These are phyloP conservation scores for Udeniomyces megalosporus DNA, from an alignment of 768 basidiomycete species.

Conservation along the genomic window DNA sequence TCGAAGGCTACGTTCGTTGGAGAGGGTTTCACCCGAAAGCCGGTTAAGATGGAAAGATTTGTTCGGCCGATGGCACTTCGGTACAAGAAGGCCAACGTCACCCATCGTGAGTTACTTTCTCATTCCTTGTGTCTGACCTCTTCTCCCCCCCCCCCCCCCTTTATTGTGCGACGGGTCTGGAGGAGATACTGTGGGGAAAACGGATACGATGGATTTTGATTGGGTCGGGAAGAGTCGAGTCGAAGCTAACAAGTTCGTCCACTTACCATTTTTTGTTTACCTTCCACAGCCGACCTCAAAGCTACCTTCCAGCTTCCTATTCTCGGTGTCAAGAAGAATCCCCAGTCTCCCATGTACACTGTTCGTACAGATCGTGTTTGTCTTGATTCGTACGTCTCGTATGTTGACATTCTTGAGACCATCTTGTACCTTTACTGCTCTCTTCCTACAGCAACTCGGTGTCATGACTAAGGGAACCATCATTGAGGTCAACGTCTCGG, in stretches of 20 bases:
- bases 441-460: constrained; percentile 47
- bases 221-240: not conserved
- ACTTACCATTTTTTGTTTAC: not conserved
- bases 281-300: constrained; percentile 65
- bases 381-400: not conserved
- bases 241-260: not conserved
- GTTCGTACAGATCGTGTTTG: constrained; percentile 16
- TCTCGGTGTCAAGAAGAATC: constrained; percentile 96
- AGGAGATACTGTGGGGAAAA: too few species aligned
- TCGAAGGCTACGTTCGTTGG: constrained; percentile 99
- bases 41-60: constrained; percentile 97
- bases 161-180: too few species aligned
- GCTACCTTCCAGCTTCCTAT: constrained; percentile 98
- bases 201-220: too few species aligned
- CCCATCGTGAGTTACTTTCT: constrained; percentile 60
- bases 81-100: constrained; percentile 96
- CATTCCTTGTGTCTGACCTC: not conserved
- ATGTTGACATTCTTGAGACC: too few species aligned
- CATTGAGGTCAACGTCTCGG: constrained; percentile 97
- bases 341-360: constrained; percentile 59
- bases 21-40: constrained; percentile 92
- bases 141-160: too few species aligned
- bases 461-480: constrained; percentile 97
- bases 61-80: constrained; percentile 93
- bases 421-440: not conserved